These are phyloP conservation scores for Dactylellina cionopaga DNA, from an alignment of 2,329 filamentous ascomycete species.

Conservation along the genomic window DNA sequence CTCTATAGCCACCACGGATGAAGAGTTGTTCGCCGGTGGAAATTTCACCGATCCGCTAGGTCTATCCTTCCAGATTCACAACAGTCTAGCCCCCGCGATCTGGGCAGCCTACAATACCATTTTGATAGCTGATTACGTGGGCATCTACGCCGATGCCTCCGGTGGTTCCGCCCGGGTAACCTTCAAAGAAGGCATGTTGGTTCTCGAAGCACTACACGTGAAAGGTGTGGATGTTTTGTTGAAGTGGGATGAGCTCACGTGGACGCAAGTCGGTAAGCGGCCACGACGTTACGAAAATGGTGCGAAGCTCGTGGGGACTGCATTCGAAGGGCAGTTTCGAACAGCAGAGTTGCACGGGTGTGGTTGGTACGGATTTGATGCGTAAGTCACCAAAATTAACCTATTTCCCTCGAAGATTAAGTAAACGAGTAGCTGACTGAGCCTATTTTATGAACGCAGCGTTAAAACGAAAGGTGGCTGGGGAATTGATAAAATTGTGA, in stretches of 20 bases:
- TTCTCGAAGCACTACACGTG: conserved; percentile 11
- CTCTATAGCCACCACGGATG: conserved; percentile 14
- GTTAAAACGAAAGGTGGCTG: conserved; percentile 34
- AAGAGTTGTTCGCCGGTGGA: conserved; percentile 7
- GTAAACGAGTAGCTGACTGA: too few species aligned
- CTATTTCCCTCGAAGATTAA: too few species aligned
- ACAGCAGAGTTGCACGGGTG: conserved; percentile 8
- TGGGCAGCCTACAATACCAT: conserved; percentile 38
- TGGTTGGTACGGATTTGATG: conserved; percentile 29
- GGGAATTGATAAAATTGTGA: conserved; percentile 31
- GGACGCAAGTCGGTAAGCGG: conserved; percentile 8
- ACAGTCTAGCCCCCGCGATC: conserved; percentile 30
- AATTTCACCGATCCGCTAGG: not conserved
- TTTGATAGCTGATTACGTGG: conserved; percentile 20
- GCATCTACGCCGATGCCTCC: conserved; percentile 28
- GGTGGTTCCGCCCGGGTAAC: conserved; percentile 17
- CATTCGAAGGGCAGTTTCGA: conserved; percentile 29
- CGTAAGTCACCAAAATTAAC: conserved; percentile 17
- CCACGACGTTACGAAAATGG: conserved; percentile 5
- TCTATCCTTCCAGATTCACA: conserved; percentile 30
- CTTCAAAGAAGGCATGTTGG: conserved; percentile 29
- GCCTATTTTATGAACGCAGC: too few species aligned
- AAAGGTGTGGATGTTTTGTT: conserved; percentile 27
- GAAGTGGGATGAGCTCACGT: conserved; percentile 31
- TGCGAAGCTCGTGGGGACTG: conserved; percentile 27